Evolutionary conservation across 1,139 yeast genomes (phyloP).

Genomic region (Lodderomyces beijingensis): DNA sequence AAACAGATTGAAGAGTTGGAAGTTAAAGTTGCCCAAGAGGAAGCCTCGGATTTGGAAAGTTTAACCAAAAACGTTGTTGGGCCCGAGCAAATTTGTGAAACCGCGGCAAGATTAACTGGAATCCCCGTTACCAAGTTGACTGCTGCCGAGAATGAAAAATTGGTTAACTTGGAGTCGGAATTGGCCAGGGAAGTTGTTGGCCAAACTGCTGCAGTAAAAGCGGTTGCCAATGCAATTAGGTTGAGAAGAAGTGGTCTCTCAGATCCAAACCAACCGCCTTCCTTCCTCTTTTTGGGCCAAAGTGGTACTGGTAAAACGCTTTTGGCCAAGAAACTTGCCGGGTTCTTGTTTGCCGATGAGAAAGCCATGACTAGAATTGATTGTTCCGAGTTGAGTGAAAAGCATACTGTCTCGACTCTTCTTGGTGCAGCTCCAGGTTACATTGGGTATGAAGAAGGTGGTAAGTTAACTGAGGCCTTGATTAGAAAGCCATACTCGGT

Average conservation of each 20-base stretch:
- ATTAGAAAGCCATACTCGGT: slow-evolving; percentile 94
- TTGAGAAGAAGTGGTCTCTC: slow-evolving; percentile 93
- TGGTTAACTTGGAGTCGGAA: slow-evolving; percentile 90
- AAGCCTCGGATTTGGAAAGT: slow-evolving; percentile 55
- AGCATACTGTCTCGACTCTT: slow-evolving; percentile 90
- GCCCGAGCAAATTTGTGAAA: slow-evolving; percentile 90
- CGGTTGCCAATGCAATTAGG: slow-evolving; percentile 92
- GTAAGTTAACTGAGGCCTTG: slow-evolving; percentile 87
- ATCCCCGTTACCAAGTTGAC: slow-evolving; percentile 97
- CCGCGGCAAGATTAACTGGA: slow-evolving; percentile 96
- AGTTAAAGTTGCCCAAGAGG: slow-evolving; percentile 69
- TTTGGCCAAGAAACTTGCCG: slow-evolving; percentile 93
- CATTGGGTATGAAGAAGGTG: slow-evolving; percentile 97
- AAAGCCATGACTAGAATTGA: slow-evolving; percentile 96
- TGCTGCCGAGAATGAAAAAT: slow-evolving; percentile 90
- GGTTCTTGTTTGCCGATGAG: slow-evolving; percentile 92
- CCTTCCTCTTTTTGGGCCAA: slow-evolving; percentile 89
- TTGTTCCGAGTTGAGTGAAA: slow-evolving; percentile 94
- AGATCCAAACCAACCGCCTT: slow-evolving; percentile 94
- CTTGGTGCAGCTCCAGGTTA: slow-evolving; percentile 99
- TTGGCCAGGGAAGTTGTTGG: slow-evolving; percentile 86
- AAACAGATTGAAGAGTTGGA: slow-evolving; percentile 75
- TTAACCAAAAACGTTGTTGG: slow-evolving; percentile 88
- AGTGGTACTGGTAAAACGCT: slow-evolving; percentile 99
- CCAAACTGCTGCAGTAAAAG: slow-evolving; percentile 92